Conservation (phyloP, 768 basidiomycete species). For the Paxillus involutus region DNA sequence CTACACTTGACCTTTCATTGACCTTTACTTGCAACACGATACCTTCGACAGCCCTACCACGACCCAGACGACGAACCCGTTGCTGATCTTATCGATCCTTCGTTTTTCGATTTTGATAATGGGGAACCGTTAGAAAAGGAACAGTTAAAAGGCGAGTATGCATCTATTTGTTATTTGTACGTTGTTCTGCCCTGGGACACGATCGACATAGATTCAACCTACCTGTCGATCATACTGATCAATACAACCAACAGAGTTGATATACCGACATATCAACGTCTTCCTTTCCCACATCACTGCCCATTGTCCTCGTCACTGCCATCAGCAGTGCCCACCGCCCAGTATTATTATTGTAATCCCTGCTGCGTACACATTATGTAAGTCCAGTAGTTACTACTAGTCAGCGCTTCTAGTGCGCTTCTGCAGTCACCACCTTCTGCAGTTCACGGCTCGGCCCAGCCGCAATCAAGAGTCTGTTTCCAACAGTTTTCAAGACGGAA, state of each 20-base stretch:
- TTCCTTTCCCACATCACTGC: no score
- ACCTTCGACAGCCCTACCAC: slow-evolving; percentile 66
- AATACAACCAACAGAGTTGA: slow-evolving; percentile 30
- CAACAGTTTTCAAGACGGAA: no score
- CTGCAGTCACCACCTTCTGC: no score
- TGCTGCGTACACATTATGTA: no score
- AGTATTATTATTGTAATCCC: no score
- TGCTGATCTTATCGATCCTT: slow-evolving; percentile 70
- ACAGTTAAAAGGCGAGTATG: slow-evolving; percentile 58
- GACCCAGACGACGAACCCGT: slow-evolving; percentile 88
- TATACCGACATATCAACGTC: no score
- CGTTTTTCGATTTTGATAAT: slow-evolving; percentile 83
- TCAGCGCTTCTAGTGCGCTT: no score
- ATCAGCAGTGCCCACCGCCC: no score
- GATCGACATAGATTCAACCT: not conserved
- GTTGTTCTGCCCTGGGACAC: not conserved
- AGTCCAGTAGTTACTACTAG: no score
- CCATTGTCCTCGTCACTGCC: no score
- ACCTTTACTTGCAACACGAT: not conserved
- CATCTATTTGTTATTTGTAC: not conserved
- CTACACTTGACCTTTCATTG: not conserved
- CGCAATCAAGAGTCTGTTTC: no score
- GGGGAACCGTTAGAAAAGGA: slow-evolving; percentile 64
- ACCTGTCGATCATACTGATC: not conserved
- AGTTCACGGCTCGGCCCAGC: no score